Base-by-base conservation (phyloP, 768 basidiomycete genomes). In the Pisolithus albus region DNA sequence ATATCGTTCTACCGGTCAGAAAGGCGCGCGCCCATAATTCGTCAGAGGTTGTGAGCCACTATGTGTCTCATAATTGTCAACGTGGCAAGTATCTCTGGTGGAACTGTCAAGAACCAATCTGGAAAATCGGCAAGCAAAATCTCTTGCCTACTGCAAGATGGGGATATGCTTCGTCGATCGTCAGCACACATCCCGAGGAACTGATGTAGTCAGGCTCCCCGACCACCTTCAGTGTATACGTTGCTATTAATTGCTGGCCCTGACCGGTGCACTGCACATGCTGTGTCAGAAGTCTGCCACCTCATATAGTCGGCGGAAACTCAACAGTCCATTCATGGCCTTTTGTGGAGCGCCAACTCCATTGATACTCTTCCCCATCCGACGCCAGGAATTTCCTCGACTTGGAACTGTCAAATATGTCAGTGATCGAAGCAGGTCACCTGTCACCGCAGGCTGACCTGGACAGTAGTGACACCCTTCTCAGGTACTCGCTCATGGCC, bases 1-100 rank as follows among this genome's bases (percentile, higher is more conserved):
- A 41, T 41, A 39, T 15, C 21, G 15, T 41, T 41, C n/a, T 41
- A 41, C 40, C 40, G 30, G 11, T 15, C 18, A 41, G 40, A 7
- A 13, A 41, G 21, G n/a, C 40, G 18, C 15, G 40, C 7, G n/a
- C 40, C 21, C 18, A 5, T 18, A 21, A 41, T 41, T 30, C 13
- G 47, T 68, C 61, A 77, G 50, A 77, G 56, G 42, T 74, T 66
- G 55, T 81, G 69, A 34, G 70, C 67, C 6, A 63, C 73, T 28
- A 85, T 83, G 58, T 83, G 79, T 10, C 82, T 75, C 80, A 86
- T 81, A 55, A 85, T 80, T 63, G 75, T 75, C 41, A 83, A 61
- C 1, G 82, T 77, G 4, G 80, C 80, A 10, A 86, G 71, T 50
- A 85, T 63, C 55, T 85, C 83, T 41, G 37, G 23, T 15, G 53